A percentile compares a stretch with the other conserved stretches of the same genome.
Evolutionary conservation across 1,284 basidiomycete species (phyloP).

Genomic region (Leccinum pachyderme): DNA sequence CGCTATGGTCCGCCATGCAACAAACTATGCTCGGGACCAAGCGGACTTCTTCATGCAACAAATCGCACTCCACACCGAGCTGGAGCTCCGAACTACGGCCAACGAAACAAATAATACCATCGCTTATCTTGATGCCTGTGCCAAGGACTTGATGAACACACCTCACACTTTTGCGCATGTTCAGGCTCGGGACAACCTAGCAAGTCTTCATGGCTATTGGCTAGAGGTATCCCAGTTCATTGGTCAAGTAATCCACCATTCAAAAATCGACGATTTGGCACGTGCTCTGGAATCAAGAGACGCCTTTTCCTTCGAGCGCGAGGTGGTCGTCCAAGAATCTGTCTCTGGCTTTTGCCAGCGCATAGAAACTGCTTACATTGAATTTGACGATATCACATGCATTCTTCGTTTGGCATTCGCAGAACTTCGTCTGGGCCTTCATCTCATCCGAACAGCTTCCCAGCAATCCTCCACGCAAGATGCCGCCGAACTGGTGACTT

Average conservation of each 20-base stretch:
- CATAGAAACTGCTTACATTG: slow-evolving; percentile 53
- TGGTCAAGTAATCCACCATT: slow-evolving; percentile 47
- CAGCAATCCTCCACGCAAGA: slow-evolving; percentile 12
- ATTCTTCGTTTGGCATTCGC: slow-evolving; percentile 68
- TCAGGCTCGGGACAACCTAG: slow-evolving; percentile 47
- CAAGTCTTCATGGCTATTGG: slow-evolving; percentile 76
- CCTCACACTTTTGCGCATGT: slow-evolving; percentile 23
- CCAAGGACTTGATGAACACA: slow-evolving; percentile 35
- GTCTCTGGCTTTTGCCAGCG: slow-evolving; percentile 63
- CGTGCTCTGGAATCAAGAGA: slow-evolving; percentile 37
- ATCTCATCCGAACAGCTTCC: slow-evolving; percentile 42
- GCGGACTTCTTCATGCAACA: slow-evolving; percentile 49
- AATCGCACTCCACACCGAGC: slow-evolving; percentile 52
- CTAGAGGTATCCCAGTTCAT: slow-evolving; percentile 76
- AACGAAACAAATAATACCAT: slow-evolving; percentile 52
- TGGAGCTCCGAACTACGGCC: slow-evolving; percentile 66
- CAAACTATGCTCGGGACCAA: slow-evolving; percentile 51
- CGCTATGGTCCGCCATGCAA: slow-evolving; percentile 58
- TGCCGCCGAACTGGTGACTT: slow-evolving; percentile 22
- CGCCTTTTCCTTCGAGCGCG: slow-evolving; percentile 44
- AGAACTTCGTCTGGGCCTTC: slow-evolving; percentile 75
- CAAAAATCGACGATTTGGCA: slow-evolving; percentile 47
- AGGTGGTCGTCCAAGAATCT: slow-evolving; percentile 65
- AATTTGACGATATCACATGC: slow-evolving; percentile 68
- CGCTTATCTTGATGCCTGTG: slow-evolving; percentile 41